Conservation (phyloP, 2,329 filamentous ascomycete species). For the Colletotrichum sp. region DNA sequence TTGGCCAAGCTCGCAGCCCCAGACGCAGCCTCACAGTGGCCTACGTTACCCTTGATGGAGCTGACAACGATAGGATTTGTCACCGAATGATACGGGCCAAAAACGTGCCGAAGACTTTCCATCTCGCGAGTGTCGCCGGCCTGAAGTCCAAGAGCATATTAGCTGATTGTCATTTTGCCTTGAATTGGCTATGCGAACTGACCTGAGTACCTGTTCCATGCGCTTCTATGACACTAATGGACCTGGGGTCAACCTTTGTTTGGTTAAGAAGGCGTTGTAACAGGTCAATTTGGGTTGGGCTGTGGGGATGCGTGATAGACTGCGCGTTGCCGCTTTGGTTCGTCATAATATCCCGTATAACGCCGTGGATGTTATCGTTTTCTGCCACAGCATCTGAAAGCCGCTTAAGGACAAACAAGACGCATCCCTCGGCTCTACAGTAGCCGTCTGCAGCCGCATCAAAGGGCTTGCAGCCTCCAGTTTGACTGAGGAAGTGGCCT, state of each 20-base stretch:
- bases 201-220: not conserved
- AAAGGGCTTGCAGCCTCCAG: too few species aligned
- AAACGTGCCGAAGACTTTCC: not conserved
- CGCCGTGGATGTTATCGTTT: not conserved
- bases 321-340: not conserved
- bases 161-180: not conserved
- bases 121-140: not conserved
- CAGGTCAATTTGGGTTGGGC: not conserved
- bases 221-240: not conserved
- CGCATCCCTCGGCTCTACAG: constrained; percentile 27
- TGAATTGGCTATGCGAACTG: not conserved
- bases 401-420: not conserved
- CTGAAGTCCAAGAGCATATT: not conserved
- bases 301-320: not conserved
- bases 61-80: not conserved
- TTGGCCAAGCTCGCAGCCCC: not conserved
- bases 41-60: not conserved
- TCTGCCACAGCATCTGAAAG: not conserved
- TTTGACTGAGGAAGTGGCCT: too few species aligned
- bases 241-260: not conserved
- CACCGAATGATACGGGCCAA: not conserved
- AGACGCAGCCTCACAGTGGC: not conserved
- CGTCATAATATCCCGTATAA: not conserved
- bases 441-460: not conserved
- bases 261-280: not conserved